Conservation (phyloP, 768 basidiomycete species). For the Kwoniella botswanensis region DNA sequence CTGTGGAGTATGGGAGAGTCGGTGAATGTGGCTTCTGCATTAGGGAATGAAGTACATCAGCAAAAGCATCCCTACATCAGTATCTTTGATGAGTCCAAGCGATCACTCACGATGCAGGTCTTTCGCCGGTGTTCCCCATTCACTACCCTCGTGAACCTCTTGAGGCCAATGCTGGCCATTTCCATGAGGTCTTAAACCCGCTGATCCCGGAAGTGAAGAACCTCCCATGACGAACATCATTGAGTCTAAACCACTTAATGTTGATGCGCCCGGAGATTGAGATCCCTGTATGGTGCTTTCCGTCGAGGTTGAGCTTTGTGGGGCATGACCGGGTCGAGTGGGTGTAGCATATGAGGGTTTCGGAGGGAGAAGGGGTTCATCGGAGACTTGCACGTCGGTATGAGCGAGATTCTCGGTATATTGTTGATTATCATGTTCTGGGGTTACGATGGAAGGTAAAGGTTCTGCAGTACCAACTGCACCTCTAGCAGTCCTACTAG, state of each 20-base stretch:
- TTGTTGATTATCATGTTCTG: constrained; percentile 16
- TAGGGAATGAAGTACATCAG: not conserved
- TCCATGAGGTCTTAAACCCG: constrained; percentile 12
- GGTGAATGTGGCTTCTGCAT: constrained; percentile 30
- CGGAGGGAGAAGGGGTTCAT: constrained; percentile 22
- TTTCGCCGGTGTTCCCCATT: constrained; percentile 52
- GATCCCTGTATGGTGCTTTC: constrained; percentile 29
- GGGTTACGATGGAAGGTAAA: constrained; percentile 6
- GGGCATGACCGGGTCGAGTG: constrained; percentile 22
- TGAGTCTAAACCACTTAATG: constrained; percentile 31
- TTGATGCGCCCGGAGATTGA: constrained; percentile 42
- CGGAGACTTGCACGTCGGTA: constrained; percentile 16
- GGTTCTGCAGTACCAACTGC: constrained; percentile 30
- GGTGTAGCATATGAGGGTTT: constrained; percentile 37
- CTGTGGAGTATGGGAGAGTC: constrained; percentile 21
- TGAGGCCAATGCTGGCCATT: constrained; percentile 36
- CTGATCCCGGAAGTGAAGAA: constrained; percentile 4
- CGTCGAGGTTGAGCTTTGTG: constrained; percentile 36
- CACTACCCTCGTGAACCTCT: constrained; percentile 43
- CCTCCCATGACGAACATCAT: constrained; percentile 52
- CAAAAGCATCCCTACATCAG: no score
- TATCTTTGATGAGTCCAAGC: not conserved
- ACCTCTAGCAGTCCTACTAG: constrained; percentile 40
- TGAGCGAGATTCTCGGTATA: not conserved
- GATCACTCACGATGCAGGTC: constrained; percentile 31